These are phyloP conservation scores for Zizania latifolia DNA, from an alignment of 176 grass and related monocot genomes.

Conservation along the genomic window DNA sequence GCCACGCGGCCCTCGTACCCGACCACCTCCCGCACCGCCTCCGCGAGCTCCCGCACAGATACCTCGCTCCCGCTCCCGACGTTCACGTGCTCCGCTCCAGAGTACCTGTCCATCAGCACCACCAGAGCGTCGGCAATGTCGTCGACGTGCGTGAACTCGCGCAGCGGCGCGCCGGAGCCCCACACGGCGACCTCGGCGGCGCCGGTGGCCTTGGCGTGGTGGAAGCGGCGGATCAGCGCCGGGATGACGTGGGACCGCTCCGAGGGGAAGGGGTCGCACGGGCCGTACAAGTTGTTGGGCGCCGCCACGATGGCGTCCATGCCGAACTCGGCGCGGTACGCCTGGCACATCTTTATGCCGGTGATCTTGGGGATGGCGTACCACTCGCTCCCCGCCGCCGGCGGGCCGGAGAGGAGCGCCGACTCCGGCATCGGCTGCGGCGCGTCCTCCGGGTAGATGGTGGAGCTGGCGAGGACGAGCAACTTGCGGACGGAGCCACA, in stretches of 20 bases:
- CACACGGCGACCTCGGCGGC: constrained; percentile 56
- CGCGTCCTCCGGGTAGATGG: constrained; percentile 40
- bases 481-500: constrained; percentile 45
- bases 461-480: constrained; percentile 42
- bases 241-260: constrained; percentile 46
- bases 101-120: constrained; percentile 48
- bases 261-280: constrained; percentile 37
- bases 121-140: constrained; percentile 38
- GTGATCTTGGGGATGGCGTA: constrained; percentile 48
- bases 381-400: constrained; percentile 50
- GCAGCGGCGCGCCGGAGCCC: constrained; percentile 50
- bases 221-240: constrained; percentile 72
- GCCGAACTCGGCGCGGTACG: constrained; percentile 38
- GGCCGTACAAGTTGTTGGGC: constrained; percentile 55
- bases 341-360: constrained; percentile 69
- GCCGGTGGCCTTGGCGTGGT: constrained; percentile 44
- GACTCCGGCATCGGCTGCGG: constrained; percentile 48
- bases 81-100: constrained; percentile 29
- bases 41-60: constrained; percentile 48
- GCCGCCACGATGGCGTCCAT: constrained; percentile 43
- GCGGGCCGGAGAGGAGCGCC: constrained; percentile 41
- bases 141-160: constrained; percentile 69
- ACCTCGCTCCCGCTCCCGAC: constrained; percentile 23
- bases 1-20: constrained; percentile 48
- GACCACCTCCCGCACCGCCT: constrained; percentile 53